Evolutionary conservation across 306 rosid species (phyloP).

Genomic region (Vigna reflexopilosa): DNA sequence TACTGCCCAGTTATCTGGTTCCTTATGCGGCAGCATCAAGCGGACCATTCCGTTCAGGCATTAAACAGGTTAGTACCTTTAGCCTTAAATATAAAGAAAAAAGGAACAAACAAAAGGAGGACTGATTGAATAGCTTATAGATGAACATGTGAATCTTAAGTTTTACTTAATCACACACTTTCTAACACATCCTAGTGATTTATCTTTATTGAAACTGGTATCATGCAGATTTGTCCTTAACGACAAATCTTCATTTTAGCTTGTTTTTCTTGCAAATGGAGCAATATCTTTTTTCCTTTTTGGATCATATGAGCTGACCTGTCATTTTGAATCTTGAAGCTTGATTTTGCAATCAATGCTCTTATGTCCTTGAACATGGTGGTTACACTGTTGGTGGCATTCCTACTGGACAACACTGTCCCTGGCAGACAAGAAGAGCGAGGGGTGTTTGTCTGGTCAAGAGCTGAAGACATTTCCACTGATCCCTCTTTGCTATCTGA

Average conservation of each 20-base stretch:
- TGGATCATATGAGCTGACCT: conserved; percentile 42
- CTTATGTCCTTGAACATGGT: conserved; percentile 95
- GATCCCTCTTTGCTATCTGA: conserved; percentile 71
- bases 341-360: conserved; percentile 86
- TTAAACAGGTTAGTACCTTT: conserved; percentile 61
- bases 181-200: neutral
- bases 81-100: neutral
- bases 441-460: conserved; percentile 81
- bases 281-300: neutral
- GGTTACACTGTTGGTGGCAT: conserved; percentile 79
- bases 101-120: neutral
- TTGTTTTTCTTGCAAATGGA: conserved; percentile 8
- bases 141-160: conserved; percentile 4
- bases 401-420: conserved; percentile 84
- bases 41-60: conserved; percentile 80
- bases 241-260: neutral
- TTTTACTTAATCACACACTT: neutral
- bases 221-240: neutral
- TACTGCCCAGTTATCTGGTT: conserved; percentile 85
- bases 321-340: conserved; percentile 47
- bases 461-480: conserved; percentile 56
- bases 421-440: conserved; percentile 86
- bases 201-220: conserved; percentile 19
- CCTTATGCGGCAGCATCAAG: conserved; percentile 90
- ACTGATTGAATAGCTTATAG: neutral